Conservation (phyloP, 208 protist species). For the Trypanosoma grayi region DNA sequence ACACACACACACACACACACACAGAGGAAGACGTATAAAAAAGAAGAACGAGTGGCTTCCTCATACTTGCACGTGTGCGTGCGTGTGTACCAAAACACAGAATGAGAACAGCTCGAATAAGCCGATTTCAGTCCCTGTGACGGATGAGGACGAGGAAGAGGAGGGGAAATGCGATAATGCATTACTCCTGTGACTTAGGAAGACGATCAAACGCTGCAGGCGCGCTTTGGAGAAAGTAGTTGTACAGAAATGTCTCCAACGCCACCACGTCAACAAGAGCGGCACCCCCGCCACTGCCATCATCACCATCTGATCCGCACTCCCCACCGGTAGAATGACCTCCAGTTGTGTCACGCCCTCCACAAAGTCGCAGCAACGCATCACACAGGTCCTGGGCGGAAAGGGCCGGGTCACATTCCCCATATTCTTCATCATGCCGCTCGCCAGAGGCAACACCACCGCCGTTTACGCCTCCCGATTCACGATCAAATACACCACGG, state of each 20-base stretch:
- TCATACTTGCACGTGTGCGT: no score
- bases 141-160: neutral
- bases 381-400: constrained; percentile 3
- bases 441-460: neutral
- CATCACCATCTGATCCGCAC: no score
- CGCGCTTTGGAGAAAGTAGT: constrained; percentile 22
- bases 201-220: constrained; percentile 23
- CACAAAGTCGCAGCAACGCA: constrained; percentile 11
- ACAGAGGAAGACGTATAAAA: neutral
- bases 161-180: neutral
- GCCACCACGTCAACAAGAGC: neutral
- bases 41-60: neutral
- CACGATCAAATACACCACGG: constrained; percentile 12
- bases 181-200: neutral
- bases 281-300: neutral
- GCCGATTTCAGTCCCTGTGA: no score
- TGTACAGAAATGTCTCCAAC: constrained; percentile 20
- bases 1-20: neutral
- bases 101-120: no score
- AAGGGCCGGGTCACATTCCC: neutral
- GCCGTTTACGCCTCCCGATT: constrained; percentile 13
- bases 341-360: neutral
- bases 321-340: no score
- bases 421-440: neutral
- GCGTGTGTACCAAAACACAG: no score